Conservation (phyloP, 495 filamentous ascomycete genomes). For the Hypoxylon trugodes region DNA sequence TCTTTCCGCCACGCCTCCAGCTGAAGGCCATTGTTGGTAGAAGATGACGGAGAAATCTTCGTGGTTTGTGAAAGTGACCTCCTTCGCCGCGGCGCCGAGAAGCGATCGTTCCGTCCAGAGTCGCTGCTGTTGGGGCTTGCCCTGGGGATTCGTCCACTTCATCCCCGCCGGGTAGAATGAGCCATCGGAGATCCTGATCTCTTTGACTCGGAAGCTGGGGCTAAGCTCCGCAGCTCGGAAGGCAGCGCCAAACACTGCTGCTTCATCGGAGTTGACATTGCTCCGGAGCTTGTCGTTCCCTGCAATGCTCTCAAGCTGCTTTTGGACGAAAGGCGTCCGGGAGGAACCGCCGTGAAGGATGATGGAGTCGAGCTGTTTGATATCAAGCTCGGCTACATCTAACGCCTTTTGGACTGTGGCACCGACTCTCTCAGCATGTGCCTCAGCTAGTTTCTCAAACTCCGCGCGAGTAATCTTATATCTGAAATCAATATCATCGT, state of each 20-base stretch:
- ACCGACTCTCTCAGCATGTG: conserved; percentile 72
- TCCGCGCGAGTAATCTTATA: conserved; percentile 85
- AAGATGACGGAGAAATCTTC: conserved; percentile 86
- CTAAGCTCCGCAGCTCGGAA: conserved; percentile 92
- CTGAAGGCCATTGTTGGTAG: conserved; percentile 71
- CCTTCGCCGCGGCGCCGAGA: conserved; percentile 78
- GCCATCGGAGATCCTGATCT: conserved; percentile 81
- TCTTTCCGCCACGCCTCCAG: conserved; percentile 50
- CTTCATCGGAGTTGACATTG: conserved; percentile 97
- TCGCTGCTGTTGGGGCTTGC: conserved; percentile 63
- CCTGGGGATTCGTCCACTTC: conserved; percentile 75
- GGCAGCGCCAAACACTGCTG: conserved; percentile 94
- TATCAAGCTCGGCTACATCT: conserved; percentile 70
- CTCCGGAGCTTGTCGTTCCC: conserved; percentile 82
- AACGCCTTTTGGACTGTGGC: conserved; percentile 78
- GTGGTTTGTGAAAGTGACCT: conserved; percentile 84
- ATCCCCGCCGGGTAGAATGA: conserved; percentile 76
- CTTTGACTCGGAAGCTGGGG: conserved; percentile 96
- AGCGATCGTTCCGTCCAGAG: conserved; percentile 83
- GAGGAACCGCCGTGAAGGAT: conserved; percentile 93
- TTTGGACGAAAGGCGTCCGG: conserved; percentile 94
- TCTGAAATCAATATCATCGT: conserved; percentile 90
- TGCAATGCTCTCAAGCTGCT: conserved; percentile 78
- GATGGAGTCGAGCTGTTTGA: conserved; percentile 84
- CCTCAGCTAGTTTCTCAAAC: conserved; percentile 83